These are phyloP conservation scores for Marchantia polymorpha DNA, from an alignment of 225 moss, liverwort and hornwort genomes.

Conservation along the genomic window DNA sequence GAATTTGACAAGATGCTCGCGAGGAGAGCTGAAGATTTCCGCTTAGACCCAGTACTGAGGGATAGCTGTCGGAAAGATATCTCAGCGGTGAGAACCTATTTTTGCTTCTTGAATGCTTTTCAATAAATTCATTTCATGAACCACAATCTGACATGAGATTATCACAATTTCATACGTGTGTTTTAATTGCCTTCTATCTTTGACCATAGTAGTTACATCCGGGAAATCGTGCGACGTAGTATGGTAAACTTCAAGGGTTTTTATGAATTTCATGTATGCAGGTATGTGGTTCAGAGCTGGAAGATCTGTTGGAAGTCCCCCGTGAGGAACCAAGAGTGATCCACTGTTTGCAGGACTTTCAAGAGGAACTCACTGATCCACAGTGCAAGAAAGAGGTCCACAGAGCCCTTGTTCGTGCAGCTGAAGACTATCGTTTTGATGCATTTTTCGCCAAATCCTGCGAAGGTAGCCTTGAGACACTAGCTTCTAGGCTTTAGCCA, in stretches of 20 bases:
- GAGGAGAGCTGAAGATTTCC: slow-evolving; percentile 45
- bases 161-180: neutral
- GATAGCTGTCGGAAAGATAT: slow-evolving; percentile 35
- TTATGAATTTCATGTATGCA: neutral
- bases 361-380: slow-evolving; percentile 27
- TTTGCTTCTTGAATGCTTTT: neutral
- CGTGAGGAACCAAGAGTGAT: slow-evolving; percentile 36
- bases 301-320: slow-evolving; percentile 4
- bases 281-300: slow-evolving; percentile 20
- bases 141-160: neutral
- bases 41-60: slow-evolving; percentile 37
- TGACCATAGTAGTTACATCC: neutral
- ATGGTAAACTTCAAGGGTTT: neutral
- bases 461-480: slow-evolving; percentile 28
- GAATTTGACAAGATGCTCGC: slow-evolving; percentile 47
- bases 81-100: slow-evolving; percentile 1
- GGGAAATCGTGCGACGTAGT: neutral
- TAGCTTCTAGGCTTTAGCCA: too few relatives aligned
- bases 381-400: slow-evolving; percentile 50
- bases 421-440: slow-evolving; percentile 47
- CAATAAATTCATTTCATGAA: neutral
- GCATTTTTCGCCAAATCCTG: slow-evolving; percentile 40
- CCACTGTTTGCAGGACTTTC: slow-evolving; percentile 44
- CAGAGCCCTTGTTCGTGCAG: slow-evolving; percentile 40
- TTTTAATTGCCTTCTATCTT: neutral